Base-by-base conservation (phyloP, 352 stramenopile species). In the Saprolegnia diclina region DNA sequence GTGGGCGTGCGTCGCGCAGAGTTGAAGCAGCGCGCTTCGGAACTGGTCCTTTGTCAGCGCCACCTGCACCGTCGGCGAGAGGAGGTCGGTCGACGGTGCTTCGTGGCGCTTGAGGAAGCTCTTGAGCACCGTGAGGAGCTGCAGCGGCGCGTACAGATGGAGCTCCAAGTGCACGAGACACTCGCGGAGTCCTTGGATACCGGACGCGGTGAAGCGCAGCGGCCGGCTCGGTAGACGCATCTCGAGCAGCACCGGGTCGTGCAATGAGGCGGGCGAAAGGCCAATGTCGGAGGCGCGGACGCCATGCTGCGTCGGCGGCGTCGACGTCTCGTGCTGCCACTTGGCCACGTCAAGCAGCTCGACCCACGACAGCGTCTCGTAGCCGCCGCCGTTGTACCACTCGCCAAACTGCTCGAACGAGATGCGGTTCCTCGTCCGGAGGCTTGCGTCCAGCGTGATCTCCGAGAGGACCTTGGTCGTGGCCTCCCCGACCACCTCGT, bases 371-470 rank as follows among this genome's bases (percentile, higher is more conserved):
- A 95, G 87, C 13, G 91, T 76, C 53, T 92, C 74, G 65, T 88
- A 90, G 1, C 87, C 87, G 9, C 85, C 80, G 4, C 79, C 85
- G 66, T 95, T 95, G 69, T 95, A 95, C 87, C 87, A 95, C 54
- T 94, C 88, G 21, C 88, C 89, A 77, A 97, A 94, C 69, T 94
- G 86, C 57, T 96, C 83, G 66, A 97, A 97, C 4, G 90, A 96
- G 19, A 97, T 81, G 4, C 71, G n/a, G 35, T 53, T 87, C 76
- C 14, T 79, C 76, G 10, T 82, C 75, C 9, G 83, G 1, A 68
- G 19, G 29, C 63, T 61, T 13, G 37, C 48, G 10, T 57, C 63
- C 4, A 44, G 32, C 6, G 48, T 50, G 22, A 69, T 44, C 24
- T 69, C 63, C 6, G 22, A 21, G n/a, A 69, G 53, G 0, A 95